Conservation (phyloP, 805 yeast genomes). For the Starmerella tilneyi region DNA sequence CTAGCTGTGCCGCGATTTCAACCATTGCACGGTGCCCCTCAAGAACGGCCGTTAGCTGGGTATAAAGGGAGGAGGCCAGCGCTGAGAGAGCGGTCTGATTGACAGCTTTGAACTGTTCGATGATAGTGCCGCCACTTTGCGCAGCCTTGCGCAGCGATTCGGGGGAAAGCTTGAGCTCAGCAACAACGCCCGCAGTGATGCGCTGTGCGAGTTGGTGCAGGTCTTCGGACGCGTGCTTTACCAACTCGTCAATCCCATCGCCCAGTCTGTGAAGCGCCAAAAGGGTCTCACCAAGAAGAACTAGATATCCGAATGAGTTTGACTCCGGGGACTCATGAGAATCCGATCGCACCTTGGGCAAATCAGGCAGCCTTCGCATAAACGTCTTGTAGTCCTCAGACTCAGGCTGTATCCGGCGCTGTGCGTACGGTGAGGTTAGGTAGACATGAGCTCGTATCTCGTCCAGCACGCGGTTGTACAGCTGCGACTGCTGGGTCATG, state of each 20-base stretch:
- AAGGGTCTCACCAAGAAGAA: conserved; percentile 45
- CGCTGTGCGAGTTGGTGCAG: conserved; percentile 1
- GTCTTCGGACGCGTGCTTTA: conserved; percentile 4
- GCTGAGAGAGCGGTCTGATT: conserved; percentile 46
- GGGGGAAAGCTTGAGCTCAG: conserved; percentile 17
- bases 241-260: conserved; percentile 9
- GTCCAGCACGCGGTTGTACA: conserved; percentile 65
- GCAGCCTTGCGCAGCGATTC: conserved; percentile 4
- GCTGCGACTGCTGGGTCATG: conserved; percentile 33
- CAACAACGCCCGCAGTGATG: conserved; percentile 10
- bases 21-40: conserved; percentile 60
- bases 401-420: conserved; percentile 13
- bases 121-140: conserved; percentile 12
- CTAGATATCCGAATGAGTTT: conserved; percentile 46
- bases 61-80: conserved; percentile 59
- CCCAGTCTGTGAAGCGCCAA: conserved; percentile 36
- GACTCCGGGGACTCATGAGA: conserved; percentile 25
- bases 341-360: conserved; percentile 8
- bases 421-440: conserved; percentile 38
- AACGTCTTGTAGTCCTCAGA: conserved; percentile 15
- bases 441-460: conserved; percentile 65
- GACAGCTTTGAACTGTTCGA: conserved; percentile 18
- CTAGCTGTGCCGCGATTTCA: conserved; percentile 37
- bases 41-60: conserved; percentile 49
- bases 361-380: conserved; percentile 12